These are phyloP conservation scores for Crepidotus variabilis DNA, from an alignment of 768 basidiomycete genomes.

Conservation along the genomic window DNA sequence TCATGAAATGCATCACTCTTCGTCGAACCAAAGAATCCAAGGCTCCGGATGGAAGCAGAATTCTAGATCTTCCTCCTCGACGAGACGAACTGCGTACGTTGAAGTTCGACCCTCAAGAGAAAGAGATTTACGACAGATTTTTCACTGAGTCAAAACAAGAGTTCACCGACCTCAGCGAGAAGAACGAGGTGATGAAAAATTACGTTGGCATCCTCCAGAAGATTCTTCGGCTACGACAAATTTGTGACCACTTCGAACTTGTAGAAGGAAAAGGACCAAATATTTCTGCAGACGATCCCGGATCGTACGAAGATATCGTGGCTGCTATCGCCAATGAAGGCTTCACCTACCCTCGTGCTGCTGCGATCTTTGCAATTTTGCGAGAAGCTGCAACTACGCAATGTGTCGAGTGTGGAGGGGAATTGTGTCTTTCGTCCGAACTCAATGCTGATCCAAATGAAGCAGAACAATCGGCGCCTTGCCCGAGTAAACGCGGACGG, in stretches of 20 bases:
- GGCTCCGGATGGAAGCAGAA: constrained; percentile 73
- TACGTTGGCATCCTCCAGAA: constrained; percentile 97
- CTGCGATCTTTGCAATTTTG: constrained; percentile 80
- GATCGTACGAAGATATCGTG: constrained; percentile 76
- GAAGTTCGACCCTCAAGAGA: constrained; percentile 79
- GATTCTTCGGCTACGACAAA: constrained; percentile 93
- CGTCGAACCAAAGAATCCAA: constrained; percentile 94
- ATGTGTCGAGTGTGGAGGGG: constrained; percentile 83
- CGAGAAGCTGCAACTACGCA: constrained; percentile 85
- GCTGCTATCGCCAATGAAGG: constrained; percentile 76
- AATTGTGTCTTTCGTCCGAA: constrained; percentile 58
- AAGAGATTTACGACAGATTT: constrained; percentile 83
- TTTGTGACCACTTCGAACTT: constrained; percentile 93
- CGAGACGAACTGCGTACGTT: constrained; percentile 84
- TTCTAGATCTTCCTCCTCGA: constrained; percentile 88
- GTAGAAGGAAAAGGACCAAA: constrained; percentile 65
- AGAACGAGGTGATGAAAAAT: constrained; percentile 96
- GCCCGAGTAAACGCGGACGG: constrained; percentile 40
- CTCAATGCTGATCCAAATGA: constrained; percentile 45
- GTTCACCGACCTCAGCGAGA: constrained; percentile 81
- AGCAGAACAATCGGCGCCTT: constrained; percentile 37
- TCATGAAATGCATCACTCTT: constrained; percentile 96
- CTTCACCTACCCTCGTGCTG: constrained; percentile 68
- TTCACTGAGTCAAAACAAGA: constrained; percentile 89
- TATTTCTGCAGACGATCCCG: constrained; percentile 39